Base-by-base conservation (phyloP, 345 rosid species). In the Clausena lansium region DNA sequence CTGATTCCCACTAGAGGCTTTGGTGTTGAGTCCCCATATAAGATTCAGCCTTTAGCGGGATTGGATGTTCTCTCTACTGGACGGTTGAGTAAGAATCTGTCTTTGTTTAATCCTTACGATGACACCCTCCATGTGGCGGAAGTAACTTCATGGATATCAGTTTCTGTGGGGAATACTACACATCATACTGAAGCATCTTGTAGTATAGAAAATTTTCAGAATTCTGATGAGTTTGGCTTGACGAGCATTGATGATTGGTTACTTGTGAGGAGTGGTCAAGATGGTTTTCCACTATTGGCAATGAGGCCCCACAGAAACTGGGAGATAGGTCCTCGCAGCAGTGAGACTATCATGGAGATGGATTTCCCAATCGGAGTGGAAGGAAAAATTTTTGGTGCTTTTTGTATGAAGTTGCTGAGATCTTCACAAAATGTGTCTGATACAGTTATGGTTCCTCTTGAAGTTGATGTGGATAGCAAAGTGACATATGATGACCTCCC, bases 1-100 rank as follows among this genome's bases (percentile, higher is more conserved):
- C 73, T 92, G 71, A 87, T 92, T 67, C 84, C 87, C 70, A 91
- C 84, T 25, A 92, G 86, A 81, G 97, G 97, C 39, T 85, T 75
- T 60, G 91, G 87, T 22, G 36, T 82, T 24, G 87, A 89, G 80
- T 89, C 92, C 13, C 93, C 91, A 7, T 88, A 86, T 78, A 88
- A 78, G 77, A 81, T 87, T 79, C 81, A 77, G 79, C 87, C 90
- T 69, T 72, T 87, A 67, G 27, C 79, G 57, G 80, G 80, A 67
- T 64, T 78, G 32, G 88, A 81, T 76, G 71, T 73, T 78, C 82
- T 87, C 61, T 80, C 82, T 19, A 61, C 79, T 50, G 89, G 92
- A 72, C 81, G 76, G 75, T 57, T 84, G 81, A 85, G 80, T 50
- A 87, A 86, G 85, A 86, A 82, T 57, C 79, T 92, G 72, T 92